phyloP scores from a whole-genome alignment of 331 rosid genomes.

The Spiraea crenata region DNA sequence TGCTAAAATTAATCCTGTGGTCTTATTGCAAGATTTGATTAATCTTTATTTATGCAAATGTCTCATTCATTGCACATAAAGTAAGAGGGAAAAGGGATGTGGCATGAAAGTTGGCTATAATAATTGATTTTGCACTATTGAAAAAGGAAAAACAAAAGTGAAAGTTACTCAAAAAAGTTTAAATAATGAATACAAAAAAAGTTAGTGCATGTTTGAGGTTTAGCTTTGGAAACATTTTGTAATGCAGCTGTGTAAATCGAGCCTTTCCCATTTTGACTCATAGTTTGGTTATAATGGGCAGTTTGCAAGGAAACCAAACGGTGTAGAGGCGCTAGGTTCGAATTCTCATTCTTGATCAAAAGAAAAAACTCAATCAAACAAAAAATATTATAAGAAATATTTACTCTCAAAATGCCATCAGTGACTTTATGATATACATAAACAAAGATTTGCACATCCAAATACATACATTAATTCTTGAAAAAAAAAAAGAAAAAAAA shows the following conservation, averaged over 20 bases:
- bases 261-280: background rate
- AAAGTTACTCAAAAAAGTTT: background rate
- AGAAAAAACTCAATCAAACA: background rate
- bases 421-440: background rate
- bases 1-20: too few species aligned
- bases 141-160: slow-evolving; percentile 6
- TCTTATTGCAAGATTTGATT: too few species aligned
- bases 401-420: too few species aligned
- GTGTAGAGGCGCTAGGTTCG: too few species aligned
- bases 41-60: too few species aligned
- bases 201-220: background rate
- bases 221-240: background rate
- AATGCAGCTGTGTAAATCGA: background rate
- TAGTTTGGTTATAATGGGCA: too few species aligned
- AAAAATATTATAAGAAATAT: background rate
- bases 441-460: background rate
- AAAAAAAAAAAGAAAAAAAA: background rate
- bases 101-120: background rate
- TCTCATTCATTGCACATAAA: background rate
- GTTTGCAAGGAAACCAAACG: too few species aligned
- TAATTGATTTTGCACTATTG: slow-evolving; percentile 18
- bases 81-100: background rate
- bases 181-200: background rate
- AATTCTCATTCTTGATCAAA: too few species aligned
- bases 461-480: slow-evolving; percentile 11